Conservation (phyloP, 495 filamentous ascomycete genomes). For the Penicillium mononematosum region DNA sequence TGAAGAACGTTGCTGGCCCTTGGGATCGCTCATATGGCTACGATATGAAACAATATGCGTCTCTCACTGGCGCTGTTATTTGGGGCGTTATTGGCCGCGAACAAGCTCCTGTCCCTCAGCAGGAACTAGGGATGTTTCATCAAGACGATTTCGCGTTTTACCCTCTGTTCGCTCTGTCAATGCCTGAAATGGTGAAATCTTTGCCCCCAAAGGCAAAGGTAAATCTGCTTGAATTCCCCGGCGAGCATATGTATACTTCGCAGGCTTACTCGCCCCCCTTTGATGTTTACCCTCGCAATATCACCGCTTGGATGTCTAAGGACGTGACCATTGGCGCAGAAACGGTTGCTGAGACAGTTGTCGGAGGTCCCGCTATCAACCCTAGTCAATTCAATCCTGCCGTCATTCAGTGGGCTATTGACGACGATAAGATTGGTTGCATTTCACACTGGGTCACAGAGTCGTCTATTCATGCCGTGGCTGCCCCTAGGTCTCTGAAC, state of each 20-base stretch:
- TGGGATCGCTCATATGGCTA: slow-evolving; percentile 47
- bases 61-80: slow-evolving; percentile 35
- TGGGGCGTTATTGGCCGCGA: slow-evolving; percentile 39
- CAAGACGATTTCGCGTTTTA: slow-evolving; percentile 40
- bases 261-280: slow-evolving; percentile 41
- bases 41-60: slow-evolving; percentile 44
- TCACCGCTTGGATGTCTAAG: slow-evolving; percentile 39
- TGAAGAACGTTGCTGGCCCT: slow-evolving; percentile 43
- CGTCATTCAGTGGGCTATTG: slow-evolving; percentile 41
- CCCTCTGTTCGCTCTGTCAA: slow-evolving; percentile 34
- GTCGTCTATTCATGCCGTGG: slow-evolving; percentile 32
- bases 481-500: slow-evolving; percentile 27
- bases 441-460: slow-evolving; percentile 32
- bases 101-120: slow-evolving; percentile 23
- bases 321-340: slow-evolving; percentile 42
- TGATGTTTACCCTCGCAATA: slow-evolving; percentile 39
- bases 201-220: slow-evolving; percentile 12
- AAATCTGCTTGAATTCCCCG: slow-evolving; percentile 31
- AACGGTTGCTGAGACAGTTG: slow-evolving; percentile 35
- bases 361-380: slow-evolving; percentile 37
- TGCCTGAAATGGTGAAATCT: slow-evolving; percentile 31
- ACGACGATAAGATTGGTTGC: slow-evolving; percentile 21
- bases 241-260: slow-evolving; percentile 35
- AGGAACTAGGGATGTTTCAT: slow-evolving; percentile 36
- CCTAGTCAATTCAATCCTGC: slow-evolving; percentile 38